Evolutionary conservation across 345 rosid species (phyloP).

Genomic region (Jatropha curcas): DNA sequence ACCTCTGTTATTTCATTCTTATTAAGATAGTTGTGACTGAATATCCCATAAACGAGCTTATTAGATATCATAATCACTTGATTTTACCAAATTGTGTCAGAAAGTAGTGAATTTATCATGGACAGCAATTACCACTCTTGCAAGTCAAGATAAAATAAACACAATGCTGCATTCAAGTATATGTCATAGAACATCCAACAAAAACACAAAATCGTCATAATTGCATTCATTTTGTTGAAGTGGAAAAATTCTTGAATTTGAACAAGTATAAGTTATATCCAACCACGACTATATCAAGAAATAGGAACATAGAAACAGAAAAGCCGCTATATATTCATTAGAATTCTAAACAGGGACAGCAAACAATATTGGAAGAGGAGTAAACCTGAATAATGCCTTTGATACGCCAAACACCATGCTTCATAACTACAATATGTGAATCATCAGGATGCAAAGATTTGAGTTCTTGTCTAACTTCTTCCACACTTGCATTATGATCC

Average conservation of each 20-base stretch:
- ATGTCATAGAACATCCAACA: not conserved
- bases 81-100: not conserved
- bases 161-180: not conserved
- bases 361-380: slow-evolving; percentile 9
- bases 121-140: not conserved
- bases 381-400: slow-evolving; percentile 97
- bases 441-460: slow-evolving; percentile 86
- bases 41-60: not conserved
- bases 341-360: slow-evolving; percentile 6
- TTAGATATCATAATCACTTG: not conserved
- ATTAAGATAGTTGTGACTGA: not conserved
- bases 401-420: slow-evolving; percentile 96
- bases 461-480: slow-evolving; percentile 90
- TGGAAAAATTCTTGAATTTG: not conserved
- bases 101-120: not conserved
- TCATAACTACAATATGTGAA: slow-evolving; percentile 72
- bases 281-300: not conserved
- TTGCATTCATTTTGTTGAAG: not conserved
- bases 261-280: not conserved
- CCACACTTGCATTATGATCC: slow-evolving; percentile 86
- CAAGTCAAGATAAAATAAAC: not conserved
- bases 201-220: not conserved
- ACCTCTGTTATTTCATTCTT: not conserved
- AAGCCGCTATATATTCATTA: not conserved
- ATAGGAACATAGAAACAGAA: not conserved